phyloP scores from a whole-genome alignment of 2,329 filamentous ascomycete genomes.

The Elsinoe perseae region DNA sequence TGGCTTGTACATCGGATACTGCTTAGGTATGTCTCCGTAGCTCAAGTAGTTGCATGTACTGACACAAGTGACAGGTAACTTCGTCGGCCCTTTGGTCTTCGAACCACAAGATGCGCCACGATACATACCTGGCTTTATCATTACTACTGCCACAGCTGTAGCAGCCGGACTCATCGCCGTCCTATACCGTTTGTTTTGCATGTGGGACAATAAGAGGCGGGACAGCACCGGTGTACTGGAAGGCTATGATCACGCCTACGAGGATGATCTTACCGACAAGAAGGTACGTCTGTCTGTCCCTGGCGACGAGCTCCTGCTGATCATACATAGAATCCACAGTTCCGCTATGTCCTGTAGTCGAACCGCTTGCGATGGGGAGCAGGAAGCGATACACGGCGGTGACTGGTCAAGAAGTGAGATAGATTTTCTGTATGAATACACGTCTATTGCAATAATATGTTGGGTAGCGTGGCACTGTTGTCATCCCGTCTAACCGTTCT shows the following conservation, averaged over 20 bases:
- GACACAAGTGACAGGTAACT: slow-evolving; percentile 29
- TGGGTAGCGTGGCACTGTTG: too few species aligned
- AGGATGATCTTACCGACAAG: slow-evolving; percentile 46
- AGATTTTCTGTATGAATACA: neutral
- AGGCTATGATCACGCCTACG: slow-evolving; percentile 46
- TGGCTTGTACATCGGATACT: slow-evolving; percentile 46
- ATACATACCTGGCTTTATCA: slow-evolving; percentile 36
- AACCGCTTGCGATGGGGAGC: too few species aligned
- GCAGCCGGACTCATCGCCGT: slow-evolving; percentile 33
- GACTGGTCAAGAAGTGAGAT: too few species aligned
- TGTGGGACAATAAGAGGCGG: slow-evolving; percentile 38
- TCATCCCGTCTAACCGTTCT: too few species aligned
- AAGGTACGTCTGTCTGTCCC: slow-evolving; percentile 17
- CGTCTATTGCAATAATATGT: neutral
- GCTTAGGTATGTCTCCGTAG: slow-evolving; percentile 33
- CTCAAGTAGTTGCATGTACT: neutral
- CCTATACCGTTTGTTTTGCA: slow-evolving; percentile 39
- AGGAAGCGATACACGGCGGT: too few species aligned
- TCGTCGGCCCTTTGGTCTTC: slow-evolving; percentile 40
- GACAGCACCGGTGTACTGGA: slow-evolving; percentile 40
- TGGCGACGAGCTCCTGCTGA: neutral
- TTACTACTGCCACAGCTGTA: slow-evolving; percentile 32
- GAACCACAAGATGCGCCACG: slow-evolving; percentile 35
- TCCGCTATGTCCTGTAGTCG: neutral
- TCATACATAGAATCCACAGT: neutral